Evolutionary conservation across 2,329 filamentous ascomycete genomes (phyloP).

Genomic region (Cordyceps cateniannulata): DNA sequence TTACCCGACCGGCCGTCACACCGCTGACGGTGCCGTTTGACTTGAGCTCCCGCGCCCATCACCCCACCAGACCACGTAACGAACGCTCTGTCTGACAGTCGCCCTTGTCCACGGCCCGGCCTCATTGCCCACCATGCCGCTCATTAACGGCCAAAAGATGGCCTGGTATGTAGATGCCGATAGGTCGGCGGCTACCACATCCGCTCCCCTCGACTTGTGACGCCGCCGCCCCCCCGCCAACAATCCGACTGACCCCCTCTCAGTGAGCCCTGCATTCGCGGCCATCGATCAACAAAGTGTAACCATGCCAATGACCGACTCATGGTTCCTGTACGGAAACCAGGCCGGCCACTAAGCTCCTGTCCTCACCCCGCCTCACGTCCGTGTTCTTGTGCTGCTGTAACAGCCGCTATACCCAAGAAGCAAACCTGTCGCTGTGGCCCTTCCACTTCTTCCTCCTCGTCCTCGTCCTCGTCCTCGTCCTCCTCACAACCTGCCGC

Average conservation of each 20-base stretch:
- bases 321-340: constrained; percentile 65
- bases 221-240: not conserved
- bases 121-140: constrained; percentile 47
- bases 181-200: not conserved
- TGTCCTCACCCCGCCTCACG: constrained; percentile 60
- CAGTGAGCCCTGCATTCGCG: constrained; percentile 69
- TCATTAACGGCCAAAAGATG: constrained; percentile 66
- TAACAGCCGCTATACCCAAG: constrained; percentile 59
- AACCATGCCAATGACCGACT: constrained; percentile 61
- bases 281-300: constrained; percentile 70
- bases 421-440: constrained; percentile 51
- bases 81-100: not conserved
- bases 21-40: not conserved
- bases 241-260: not conserved
- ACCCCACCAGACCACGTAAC: not conserved
- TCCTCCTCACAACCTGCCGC: constrained; percentile 16
- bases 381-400: constrained; percentile 53
- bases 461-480: constrained; percentile 16
- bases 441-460: constrained; percentile 16
- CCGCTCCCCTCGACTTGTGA: not conserved
- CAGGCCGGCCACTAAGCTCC: constrained; percentile 61
- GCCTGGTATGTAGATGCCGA: constrained; percentile 53
- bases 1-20: not conserved
- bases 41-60: not conserved
- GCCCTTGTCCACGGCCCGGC: not conserved